Evolutionary conservation across 345 rosid genomes (phyloP).

Genomic region (Populus deltoides): DNA sequence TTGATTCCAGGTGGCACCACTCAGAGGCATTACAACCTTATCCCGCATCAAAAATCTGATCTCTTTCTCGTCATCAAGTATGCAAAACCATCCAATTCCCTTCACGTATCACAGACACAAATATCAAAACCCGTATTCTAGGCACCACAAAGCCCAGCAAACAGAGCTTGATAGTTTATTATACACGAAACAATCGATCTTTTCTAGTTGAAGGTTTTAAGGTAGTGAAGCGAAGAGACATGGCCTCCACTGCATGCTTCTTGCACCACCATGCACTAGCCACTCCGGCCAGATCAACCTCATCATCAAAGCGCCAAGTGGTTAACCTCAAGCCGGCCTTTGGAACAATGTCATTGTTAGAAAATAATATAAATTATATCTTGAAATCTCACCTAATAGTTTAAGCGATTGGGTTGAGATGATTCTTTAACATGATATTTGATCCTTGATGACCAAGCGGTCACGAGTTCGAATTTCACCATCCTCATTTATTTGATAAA

Average conservation of each 20-base stretch:
- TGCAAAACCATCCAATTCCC: constrained; percentile 49
- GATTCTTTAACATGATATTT: too few relatives aligned
- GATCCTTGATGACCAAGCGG: too few relatives aligned
- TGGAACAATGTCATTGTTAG: constrained; percentile 19
- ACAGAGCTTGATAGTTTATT: not conserved
- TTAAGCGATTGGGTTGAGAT: too few relatives aligned
- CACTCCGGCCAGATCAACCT: constrained; percentile 36
- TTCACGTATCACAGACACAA: constrained; percentile 22
- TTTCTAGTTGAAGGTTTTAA: not conserved
- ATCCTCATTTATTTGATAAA: too few relatives aligned
- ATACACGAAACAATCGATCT: not conserved
- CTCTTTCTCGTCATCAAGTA: constrained; percentile 41
- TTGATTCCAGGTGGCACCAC: constrained; percentile 40
- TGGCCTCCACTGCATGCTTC: constrained; percentile 74
- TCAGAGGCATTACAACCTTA: constrained; percentile 47
- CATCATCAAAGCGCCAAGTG: constrained; percentile 42
- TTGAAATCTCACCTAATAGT: too few relatives aligned
- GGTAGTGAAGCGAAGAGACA: constrained; percentile 11
- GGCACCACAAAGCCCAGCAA: not conserved
- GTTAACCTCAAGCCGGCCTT: constrained; percentile 43
- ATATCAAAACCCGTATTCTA: not conserved
- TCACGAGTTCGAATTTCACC: too few relatives aligned
- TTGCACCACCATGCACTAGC: constrained; percentile 62
- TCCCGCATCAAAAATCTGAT: constrained; percentile 47
- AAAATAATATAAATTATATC: too few relatives aligned